Conservation (phyloP, 2,329 filamentous ascomycete genomes). For the Ophiobolus disseminans region DNA sequence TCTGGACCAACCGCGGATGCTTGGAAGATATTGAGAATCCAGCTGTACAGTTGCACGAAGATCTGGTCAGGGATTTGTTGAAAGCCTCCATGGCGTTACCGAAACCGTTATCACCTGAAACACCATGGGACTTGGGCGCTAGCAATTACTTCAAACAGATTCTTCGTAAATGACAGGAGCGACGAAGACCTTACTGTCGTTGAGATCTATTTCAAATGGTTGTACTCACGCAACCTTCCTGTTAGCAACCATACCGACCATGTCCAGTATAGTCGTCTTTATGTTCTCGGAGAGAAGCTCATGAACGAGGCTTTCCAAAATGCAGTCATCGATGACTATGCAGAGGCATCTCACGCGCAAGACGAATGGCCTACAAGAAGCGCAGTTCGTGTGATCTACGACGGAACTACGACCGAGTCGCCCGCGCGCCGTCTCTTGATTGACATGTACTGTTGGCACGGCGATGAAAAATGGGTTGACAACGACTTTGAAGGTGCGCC, state of each 20-base stretch:
- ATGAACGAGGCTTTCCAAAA: neutral
- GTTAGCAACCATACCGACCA: too few relatives aligned
- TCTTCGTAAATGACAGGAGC: too few relatives aligned
- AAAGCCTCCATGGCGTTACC: neutral
- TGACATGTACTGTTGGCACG: neutral
- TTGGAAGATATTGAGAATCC: neutral
- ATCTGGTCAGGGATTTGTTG: neutral
- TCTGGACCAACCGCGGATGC: neutral
- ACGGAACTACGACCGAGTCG: neutral
- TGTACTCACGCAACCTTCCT: too few relatives aligned
- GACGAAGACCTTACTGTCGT: too few relatives aligned
- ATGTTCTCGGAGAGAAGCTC: neutral
- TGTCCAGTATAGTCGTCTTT: too few relatives aligned
- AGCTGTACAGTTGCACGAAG: neutral
- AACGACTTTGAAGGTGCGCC: neutral
- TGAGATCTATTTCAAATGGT: too few relatives aligned
- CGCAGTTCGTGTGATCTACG: neutral
- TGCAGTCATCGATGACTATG: neutral
- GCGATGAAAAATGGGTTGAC: neutral
- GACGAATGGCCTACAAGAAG: neutral
- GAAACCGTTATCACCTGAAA: neutral
- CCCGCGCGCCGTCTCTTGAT: neutral
- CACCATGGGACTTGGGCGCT: neutral
- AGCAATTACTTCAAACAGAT: too few relatives aligned
- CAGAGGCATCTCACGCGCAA: neutral